A percentile compares a stretch with the other conserved stretches of the same genome.
Conservation (phyloP, 1,284 basidiomycete species). For the Neotropicomus parvogracilis region DNA sequence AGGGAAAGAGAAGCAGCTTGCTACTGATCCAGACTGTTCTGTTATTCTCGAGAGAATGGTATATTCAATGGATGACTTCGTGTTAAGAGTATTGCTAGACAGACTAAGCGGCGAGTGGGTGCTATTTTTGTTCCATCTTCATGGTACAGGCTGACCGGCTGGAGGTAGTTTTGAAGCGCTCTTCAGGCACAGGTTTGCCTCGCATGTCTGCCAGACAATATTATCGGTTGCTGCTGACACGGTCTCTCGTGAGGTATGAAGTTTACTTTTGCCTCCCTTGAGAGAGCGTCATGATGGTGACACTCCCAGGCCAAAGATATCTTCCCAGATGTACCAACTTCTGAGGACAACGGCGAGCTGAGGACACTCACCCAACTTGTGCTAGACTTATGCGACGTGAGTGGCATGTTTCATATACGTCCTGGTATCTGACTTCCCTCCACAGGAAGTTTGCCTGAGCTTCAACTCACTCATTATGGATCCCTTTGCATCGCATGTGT, state of each 20-base stretch:
- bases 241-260: slow-evolving; percentile 71
- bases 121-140: slow-evolving; percentile 1
- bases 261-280: not conserved
- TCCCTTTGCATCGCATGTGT: slow-evolving; percentile 83
- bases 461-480: slow-evolving; percentile 70
- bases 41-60: slow-evolving; percentile 83
- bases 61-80: slow-evolving; percentile 93
- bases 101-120: slow-evolving; percentile 82
- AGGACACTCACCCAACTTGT: slow-evolving; percentile 70
- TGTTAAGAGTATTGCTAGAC: slow-evolving; percentile 83
- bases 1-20: slow-evolving; percentile 82
- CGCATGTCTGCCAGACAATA: slow-evolving; percentile 90
- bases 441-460: slow-evolving; percentile 65
- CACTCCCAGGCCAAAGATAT: slow-evolving; percentile 55
- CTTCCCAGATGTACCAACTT: slow-evolving; percentile 49
- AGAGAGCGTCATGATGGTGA: slow-evolving; percentile 1
- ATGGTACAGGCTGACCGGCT: slow-evolving; percentile 2
- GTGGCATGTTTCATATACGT: slow-evolving; percentile 21
- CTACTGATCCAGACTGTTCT: slow-evolving; percentile 90
- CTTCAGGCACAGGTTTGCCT: slow-evolving; percentile 80
- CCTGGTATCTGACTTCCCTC: slow-evolving; percentile 4
- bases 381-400: slow-evolving; percentile 61
- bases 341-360: slow-evolving; percentile 60
- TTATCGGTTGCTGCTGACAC: slow-evolving; percentile 73
- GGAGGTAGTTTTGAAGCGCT: slow-evolving; percentile 60